Base-by-base conservation (phyloP, 192 early-diverging fungal species). In the Allomyces macrogynus region DNA sequence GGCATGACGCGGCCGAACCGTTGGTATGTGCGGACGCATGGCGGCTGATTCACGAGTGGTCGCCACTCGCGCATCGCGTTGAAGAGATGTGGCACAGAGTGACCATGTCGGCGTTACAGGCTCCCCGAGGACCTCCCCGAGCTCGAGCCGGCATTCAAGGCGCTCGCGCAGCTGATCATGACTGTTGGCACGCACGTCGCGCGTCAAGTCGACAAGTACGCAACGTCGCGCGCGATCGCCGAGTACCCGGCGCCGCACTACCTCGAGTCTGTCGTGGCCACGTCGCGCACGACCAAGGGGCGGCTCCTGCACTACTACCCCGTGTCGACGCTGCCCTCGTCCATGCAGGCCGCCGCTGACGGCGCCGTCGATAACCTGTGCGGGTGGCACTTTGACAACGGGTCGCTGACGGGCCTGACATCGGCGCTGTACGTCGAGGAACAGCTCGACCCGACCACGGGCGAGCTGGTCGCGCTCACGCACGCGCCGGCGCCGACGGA, bases 251-350 rank as follows among this genome's bases (percentile, higher is more conserved):
- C 71, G 9, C 61, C 72, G 11, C 69, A 69, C 14, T 81, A 78
- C 66, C 63, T 87, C 16, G 72, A 83, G 66, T 64, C 64, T 10
- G 78, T 81, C 23, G 78, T 87, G 42, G 66, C 65, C 1, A 62
- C 74, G 24, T 81, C 79, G 62, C 73, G 72, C 61, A 81, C 78
- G 1, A 73, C 68, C 67, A 87, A 84, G 67, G 83, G 81, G 22
- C 77, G 86, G 12, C 70, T 87, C 24, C 67, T 87, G 23, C 83
- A 87, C 68, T 87, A 87, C 67, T 87, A 78, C 69, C 82, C 85
- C 0, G 68, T 78, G 20, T 64, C 64, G 22, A 71, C 65, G 9
- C 62, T 54, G 7, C 61, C 49, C 49, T 7, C 8, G 9, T 7
- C 49, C 16, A n/a, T n/a, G 49, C 16, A 54, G 18, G 61, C 43